phyloP scores from a whole-genome alignment of 805 yeast species.

The Blastobotrys mokoenaii region DNA sequence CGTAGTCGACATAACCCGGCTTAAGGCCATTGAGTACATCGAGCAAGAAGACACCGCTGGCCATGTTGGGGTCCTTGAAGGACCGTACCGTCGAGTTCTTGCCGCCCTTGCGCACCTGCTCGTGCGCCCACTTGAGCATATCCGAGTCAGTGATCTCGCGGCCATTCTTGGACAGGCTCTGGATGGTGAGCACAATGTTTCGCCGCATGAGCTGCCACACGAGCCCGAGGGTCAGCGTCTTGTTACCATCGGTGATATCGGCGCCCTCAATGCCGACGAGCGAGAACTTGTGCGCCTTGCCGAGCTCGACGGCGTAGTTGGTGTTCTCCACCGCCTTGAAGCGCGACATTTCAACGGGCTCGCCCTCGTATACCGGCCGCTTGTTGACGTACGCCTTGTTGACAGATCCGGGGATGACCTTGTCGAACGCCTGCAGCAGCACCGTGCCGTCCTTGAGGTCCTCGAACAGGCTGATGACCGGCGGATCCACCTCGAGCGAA shows the following conservation, averaged over 20 bases:
- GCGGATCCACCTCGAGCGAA: slow-evolving; percentile 92
- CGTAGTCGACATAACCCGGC: slow-evolving; percentile 97
- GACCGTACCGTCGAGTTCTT: slow-evolving; percentile 65
- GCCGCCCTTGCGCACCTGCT: slow-evolving; percentile 78
- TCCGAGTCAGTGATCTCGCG: slow-evolving; percentile 74
- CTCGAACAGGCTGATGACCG: slow-evolving; percentile 84
- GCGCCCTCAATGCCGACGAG: slow-evolving; percentile 97
- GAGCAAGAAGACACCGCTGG: slow-evolving; percentile 73
- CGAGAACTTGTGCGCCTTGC: slow-evolving; percentile 86
- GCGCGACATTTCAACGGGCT: slow-evolving; percentile 54
- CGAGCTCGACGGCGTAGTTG: slow-evolving; percentile 96
- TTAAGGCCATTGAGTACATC: slow-evolving; percentile 89
- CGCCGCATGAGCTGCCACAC: slow-evolving; percentile 99
- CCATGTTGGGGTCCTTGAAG: slow-evolving; percentile 70
- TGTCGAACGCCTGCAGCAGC: slow-evolving; percentile 86
- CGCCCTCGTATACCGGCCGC: slow-evolving; percentile 45
- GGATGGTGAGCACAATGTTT: slow-evolving; percentile 79
- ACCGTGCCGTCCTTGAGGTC: slow-evolving; percentile 90
- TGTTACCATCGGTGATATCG: slow-evolving; percentile 90
- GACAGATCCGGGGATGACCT: slow-evolving; percentile 90
- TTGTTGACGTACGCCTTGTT: slow-evolving; percentile 73
- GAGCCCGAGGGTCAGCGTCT: slow-evolving; percentile 78
- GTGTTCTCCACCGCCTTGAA: slow-evolving; percentile 96
- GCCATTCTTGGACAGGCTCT: slow-evolving; percentile 62
- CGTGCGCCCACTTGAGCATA: slow-evolving; percentile 90